Percentiles rank a stretch among this genome's conserved stretches.
Evolutionary conservation across 495 filamentous ascomycete species (phyloP).

Genomic region (Aspergillus egyptiacus): DNA sequence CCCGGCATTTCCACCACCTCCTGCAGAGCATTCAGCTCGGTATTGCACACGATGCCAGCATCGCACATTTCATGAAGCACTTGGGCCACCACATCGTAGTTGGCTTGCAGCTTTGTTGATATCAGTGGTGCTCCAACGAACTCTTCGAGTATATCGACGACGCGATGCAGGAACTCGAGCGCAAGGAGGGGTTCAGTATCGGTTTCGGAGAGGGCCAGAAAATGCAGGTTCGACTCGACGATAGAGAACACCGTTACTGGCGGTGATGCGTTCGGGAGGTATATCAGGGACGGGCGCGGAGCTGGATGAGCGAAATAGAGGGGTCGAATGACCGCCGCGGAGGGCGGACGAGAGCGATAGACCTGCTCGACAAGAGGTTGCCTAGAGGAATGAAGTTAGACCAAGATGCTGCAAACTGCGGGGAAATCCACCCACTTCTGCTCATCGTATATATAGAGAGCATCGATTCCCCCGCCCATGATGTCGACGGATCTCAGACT

Average conservation of each 20-base stretch:
- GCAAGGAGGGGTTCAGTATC: slow-evolving; percentile 92
- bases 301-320: slow-evolving; percentile 80
- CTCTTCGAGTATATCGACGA: slow-evolving; percentile 90
- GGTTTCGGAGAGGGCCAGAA: slow-evolving; percentile 72
- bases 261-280: slow-evolving; percentile 72
- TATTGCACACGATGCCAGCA: slow-evolving; percentile 81
- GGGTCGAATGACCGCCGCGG: slow-evolving; percentile 67
- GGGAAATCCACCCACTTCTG: slow-evolving; percentile 56
- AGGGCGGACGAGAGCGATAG: slow-evolving; percentile 69
- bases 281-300: slow-evolving; percentile 80
- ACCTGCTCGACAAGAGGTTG: slow-evolving; percentile 61
- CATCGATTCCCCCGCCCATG: slow-evolving; percentile 86
- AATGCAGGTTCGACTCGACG: slow-evolving; percentile 77
- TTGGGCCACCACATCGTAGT: slow-evolving; percentile 93
- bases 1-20: slow-evolving; percentile 89
- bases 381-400: slow-evolving; percentile 28
- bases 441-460: slow-evolving; percentile 94
- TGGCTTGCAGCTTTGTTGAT: slow-evolving; percentile 74
- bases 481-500: slow-evolving; percentile 19
- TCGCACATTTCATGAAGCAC: slow-evolving; percentile 95
- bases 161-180: slow-evolving; percentile 90
- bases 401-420: not conserved
- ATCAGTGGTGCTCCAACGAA: slow-evolving; percentile 88
- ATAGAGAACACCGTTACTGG: slow-evolving; percentile 88
- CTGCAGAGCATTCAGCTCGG: slow-evolving; percentile 86